Evolutionary conservation across 2,329 filamentous ascomycete species (phyloP).

Genomic region (Stromatinia cepivora): DNA sequence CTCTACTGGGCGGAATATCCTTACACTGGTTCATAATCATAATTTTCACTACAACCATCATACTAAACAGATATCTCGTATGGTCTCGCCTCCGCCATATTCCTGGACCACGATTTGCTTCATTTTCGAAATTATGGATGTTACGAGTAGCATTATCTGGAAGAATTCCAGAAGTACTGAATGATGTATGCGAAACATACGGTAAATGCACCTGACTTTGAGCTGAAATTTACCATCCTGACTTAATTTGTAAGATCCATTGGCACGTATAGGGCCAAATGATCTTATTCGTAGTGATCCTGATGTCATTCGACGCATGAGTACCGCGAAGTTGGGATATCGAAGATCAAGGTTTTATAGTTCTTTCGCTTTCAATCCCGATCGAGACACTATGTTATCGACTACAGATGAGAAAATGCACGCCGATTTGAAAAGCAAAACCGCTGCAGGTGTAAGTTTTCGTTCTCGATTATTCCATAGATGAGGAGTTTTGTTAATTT

Average conservation of each 20-base stretch:
- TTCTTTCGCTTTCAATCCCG: slow-evolving; percentile 53
- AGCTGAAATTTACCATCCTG: not conserved
- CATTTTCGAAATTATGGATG: not conserved
- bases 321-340: slow-evolving; percentile 32
- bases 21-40: not conserved
- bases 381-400: slow-evolving; percentile 55
- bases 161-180: not conserved
- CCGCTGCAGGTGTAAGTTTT: slow-evolving; percentile 49
- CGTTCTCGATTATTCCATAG: not conserved
- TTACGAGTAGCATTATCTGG: not conserved
- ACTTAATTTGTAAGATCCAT: slow-evolving; percentile 23
- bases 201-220: not conserved
- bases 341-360: slow-evolving; percentile 41
- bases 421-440: slow-evolving; percentile 47
- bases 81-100: slow-evolving; percentile 13
- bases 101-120: not conserved
- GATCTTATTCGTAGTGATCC: slow-evolving; percentile 29
- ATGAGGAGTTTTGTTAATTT: not conserved
- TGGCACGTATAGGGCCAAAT: slow-evolving; percentile 32
- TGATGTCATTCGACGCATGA: slow-evolving; percentile 32
- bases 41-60: not conserved
- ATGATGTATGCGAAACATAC: slow-evolving; percentile 8
- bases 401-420: slow-evolving; percentile 45
- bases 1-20: no score
- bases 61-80: not conserved